Evolutionary conservation across 2,329 filamentous ascomycete species (phyloP).

Genomic region (Cercospora canescens): DNA sequence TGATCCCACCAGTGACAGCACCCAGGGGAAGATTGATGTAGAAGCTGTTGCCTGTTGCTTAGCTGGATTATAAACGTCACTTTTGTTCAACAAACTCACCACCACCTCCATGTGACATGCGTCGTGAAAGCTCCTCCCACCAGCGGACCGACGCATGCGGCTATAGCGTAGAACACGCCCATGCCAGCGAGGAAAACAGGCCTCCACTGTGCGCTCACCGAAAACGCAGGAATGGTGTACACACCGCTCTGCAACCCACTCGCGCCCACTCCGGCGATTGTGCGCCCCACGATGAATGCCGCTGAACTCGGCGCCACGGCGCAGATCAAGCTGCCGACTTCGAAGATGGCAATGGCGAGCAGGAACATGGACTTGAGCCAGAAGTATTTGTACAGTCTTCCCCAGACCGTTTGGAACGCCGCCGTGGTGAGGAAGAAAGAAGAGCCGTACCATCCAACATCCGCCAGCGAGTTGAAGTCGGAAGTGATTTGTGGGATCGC

Average conservation of each 20-base stretch:
- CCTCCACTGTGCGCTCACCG: not conserved
- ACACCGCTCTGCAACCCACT: slow-evolving; percentile 44
- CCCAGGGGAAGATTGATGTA: slow-evolving; percentile 11
- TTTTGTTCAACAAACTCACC: not conserved
- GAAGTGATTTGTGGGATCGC: slow-evolving; percentile 45
- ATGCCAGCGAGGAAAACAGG: not conserved
- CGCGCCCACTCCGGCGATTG: slow-evolving; percentile 54
- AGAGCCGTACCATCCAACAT: slow-evolving; percentile 39
- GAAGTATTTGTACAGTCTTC: slow-evolving; percentile 4
- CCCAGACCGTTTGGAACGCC: not conserved
- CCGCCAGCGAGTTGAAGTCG: slow-evolving; percentile 42
- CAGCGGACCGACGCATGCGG: not conserved
- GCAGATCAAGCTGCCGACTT: slow-evolving; percentile 52
- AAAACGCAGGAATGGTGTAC: not conserved
- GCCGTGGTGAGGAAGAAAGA: slow-evolving; percentile 48
- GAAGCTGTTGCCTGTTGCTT: not conserved
- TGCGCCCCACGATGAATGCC: slow-evolving; percentile 45
- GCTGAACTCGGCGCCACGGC: slow-evolving; percentile 42
- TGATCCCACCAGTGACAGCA: not conserved
- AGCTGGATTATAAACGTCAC: too few species aligned
- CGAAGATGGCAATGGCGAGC: slow-evolving; percentile 41
- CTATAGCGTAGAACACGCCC: not conserved
- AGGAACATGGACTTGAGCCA: slow-evolving; percentile 41
- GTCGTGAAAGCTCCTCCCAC: not conserved
- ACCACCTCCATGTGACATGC: not conserved